Conservation (phyloP, 1,139 yeast genomes). For the Zhuliangozyma blackwelliae region DNA sequence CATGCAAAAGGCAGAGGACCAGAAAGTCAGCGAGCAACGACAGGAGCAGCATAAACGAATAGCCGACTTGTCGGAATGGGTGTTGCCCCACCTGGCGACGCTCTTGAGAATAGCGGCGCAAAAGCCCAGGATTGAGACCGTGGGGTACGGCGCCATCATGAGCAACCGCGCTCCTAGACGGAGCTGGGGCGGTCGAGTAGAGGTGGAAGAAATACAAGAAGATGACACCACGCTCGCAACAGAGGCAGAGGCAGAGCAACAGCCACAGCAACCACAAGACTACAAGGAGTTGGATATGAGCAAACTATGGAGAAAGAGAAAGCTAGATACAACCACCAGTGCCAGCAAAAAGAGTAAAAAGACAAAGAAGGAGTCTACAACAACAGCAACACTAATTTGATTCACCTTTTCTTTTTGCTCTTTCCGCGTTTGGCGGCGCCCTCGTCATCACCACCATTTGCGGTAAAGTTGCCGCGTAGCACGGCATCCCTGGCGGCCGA, state of each 20-base stretch:
- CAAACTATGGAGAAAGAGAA: slow-evolving; percentile 25
- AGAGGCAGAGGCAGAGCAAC: not conserved
- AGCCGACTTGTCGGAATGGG: slow-evolving; percentile 63
- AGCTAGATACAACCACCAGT: slow-evolving; percentile 10
- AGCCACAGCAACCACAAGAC: not conserved
- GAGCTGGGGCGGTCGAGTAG: slow-evolving; percentile 18
- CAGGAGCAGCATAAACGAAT: slow-evolving; percentile 33
- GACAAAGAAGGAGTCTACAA: not conserved
- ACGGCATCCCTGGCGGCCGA: slow-evolving; percentile 84
- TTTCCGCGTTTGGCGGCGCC: slow-evolving; percentile 5
- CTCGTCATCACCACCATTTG: slow-evolving; percentile 5
- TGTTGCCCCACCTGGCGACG: slow-evolving; percentile 31
- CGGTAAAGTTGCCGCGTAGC: slow-evolving; percentile 39
- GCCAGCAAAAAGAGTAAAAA: slow-evolving; percentile 13
- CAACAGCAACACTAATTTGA: not conserved
- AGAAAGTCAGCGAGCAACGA: slow-evolving; percentile 19
- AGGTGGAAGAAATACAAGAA: slow-evolving; percentile 5
- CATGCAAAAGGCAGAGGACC: slow-evolving; percentile 36
- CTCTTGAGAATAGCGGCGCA: slow-evolving; percentile 14
- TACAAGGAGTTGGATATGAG: not conserved
- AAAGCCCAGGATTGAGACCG: slow-evolving; percentile 10
- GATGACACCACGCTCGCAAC: not conserved
- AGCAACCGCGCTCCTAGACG: slow-evolving; percentile 15
- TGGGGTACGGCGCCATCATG: slow-evolving; percentile 45
- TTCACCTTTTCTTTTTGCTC: slow-evolving; percentile 17